Conservation (phyloP, 768 basidiomycete genomes). For the Omphalotus guepiniiformis region DNA sequence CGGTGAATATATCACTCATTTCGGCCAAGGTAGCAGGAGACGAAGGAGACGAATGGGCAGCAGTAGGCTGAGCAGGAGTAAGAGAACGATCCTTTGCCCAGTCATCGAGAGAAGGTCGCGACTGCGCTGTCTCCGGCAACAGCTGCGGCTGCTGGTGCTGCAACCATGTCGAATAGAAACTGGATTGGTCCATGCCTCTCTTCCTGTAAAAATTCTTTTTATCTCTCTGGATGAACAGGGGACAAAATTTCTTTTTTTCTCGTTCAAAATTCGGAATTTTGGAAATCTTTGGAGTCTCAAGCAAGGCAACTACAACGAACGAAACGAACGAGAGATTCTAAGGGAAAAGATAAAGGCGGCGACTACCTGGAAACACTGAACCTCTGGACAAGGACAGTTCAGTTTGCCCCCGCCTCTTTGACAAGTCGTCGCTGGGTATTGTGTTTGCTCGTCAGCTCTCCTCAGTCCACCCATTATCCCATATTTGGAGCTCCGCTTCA, state of each 20-base stretch:
- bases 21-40: neutral
- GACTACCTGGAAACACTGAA: too few species aligned
- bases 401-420: too few species aligned
- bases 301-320: neutral
- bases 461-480: too few species aligned
- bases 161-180: conserved; percentile 41
- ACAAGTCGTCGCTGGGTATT: too few species aligned
- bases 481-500: too few species aligned
- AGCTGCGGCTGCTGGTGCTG: conserved; percentile 27
- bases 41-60: conserved; percentile 5
- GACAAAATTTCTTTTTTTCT: neutral
- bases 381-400: too few species aligned
- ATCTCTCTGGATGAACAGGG: too few species aligned
- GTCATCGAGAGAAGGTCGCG: conserved; percentile 28
- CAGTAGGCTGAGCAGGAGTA: conserved; percentile 10
- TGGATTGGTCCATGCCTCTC: conserved; percentile 19
- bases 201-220: too few species aligned
- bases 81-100: conserved; percentile 42
- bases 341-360: neutral
- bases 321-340: neutral
- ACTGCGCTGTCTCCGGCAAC: conserved; percentile 25
- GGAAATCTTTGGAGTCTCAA: neutral
- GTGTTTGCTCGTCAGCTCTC: too few species aligned
- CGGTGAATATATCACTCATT: conserved; percentile 4
- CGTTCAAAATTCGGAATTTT: neutral